Conservation (phyloP, 2,329 filamentous ascomycete species). For the Colletotrichum costaricense region DNA sequence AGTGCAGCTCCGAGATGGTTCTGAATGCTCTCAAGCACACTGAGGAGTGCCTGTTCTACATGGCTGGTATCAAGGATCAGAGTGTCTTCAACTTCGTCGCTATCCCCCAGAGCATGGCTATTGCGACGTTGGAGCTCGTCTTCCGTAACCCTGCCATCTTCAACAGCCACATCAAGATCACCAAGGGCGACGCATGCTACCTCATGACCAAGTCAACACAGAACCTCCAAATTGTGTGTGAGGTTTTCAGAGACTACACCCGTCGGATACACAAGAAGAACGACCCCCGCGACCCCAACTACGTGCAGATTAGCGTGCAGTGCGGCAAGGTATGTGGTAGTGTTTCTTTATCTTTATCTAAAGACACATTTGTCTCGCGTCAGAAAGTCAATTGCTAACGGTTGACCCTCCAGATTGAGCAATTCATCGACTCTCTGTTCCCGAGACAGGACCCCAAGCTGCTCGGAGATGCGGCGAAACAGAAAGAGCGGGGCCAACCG, state of each 20-base stretch:
- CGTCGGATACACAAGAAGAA: conserved; percentile 93
- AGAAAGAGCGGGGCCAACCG: conserved; percentile 53
- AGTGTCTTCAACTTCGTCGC: conserved; percentile 99
- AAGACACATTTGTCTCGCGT: not conserved
- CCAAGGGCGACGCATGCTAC: conserved; percentile 90
- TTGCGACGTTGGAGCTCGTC: conserved; percentile 90
- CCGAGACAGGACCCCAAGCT: conserved; percentile 81
- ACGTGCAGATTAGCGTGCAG: conserved; percentile 88
- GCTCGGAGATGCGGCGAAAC: conserved; percentile 54
- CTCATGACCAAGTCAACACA: conserved; percentile 95
- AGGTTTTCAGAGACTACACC: conserved; percentile 82
- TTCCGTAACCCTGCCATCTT: conserved; percentile 94
- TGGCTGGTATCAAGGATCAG: conserved; percentile 93
- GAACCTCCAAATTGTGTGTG: conserved; percentile 83
- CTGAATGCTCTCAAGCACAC: conserved; percentile 87
- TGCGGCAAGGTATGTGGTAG: conserved; percentile 78
- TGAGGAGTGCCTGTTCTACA: conserved; percentile 97
- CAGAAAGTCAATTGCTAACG: conserved; percentile 35
- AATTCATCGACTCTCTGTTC: conserved; percentile 95
- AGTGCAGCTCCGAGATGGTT: conserved; percentile 94
- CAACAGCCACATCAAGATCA: conserved; percentile 92
- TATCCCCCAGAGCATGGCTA: conserved; percentile 97
- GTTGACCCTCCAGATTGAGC: conserved; percentile 76
- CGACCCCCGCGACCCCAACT: conserved; percentile 92
- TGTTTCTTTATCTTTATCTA: conserved; percentile 3